These are phyloP conservation scores for Saturnispora sanitii DNA, from an alignment of 805 yeast genomes.

Conservation along the genomic window DNA sequence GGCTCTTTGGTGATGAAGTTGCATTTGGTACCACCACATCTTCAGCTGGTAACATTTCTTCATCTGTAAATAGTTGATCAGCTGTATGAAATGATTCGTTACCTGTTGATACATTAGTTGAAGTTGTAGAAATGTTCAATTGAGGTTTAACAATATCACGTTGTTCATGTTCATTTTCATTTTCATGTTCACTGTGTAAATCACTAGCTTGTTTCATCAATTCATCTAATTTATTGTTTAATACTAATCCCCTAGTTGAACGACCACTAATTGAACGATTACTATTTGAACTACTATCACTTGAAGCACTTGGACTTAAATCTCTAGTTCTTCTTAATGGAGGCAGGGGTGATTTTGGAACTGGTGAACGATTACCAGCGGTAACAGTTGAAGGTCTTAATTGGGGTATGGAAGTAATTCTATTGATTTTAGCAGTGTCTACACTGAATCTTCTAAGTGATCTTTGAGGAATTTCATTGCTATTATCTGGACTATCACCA, in stretches of 20 bases:
- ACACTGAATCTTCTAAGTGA: conserved; percentile 21
- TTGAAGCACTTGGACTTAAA: neutral
- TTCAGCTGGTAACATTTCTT: neutral
- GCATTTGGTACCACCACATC: neutral
- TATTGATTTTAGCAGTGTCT: conserved; percentile 5
- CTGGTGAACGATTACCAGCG: conserved; percentile 9
- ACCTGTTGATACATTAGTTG: conserved; percentile 5
- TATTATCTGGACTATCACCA: neutral
- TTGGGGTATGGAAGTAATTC: conserved; percentile 6
- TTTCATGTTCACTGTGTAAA: conserved; percentile 10
- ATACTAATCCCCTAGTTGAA: conserved; percentile 9
- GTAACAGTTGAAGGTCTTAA: neutral
- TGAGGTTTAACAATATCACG: neutral
- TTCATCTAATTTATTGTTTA: conserved; percentile 23
- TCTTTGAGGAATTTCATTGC: conserved; percentile 23
- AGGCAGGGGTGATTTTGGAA: conserved; percentile 14
- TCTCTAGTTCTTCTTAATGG: neutral
- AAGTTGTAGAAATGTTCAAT: neutral
- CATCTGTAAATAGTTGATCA: conserved; percentile 1
- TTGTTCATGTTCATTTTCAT: neutral
- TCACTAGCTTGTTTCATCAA: conserved; percentile 27
- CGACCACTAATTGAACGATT: neutral
- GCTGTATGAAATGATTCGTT: conserved; percentile 14
- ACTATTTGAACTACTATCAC: neutral
- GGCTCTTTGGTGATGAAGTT: neutral